Conservation (phyloP, 257 asterid genomes). For the Plantago ovata region DNA sequence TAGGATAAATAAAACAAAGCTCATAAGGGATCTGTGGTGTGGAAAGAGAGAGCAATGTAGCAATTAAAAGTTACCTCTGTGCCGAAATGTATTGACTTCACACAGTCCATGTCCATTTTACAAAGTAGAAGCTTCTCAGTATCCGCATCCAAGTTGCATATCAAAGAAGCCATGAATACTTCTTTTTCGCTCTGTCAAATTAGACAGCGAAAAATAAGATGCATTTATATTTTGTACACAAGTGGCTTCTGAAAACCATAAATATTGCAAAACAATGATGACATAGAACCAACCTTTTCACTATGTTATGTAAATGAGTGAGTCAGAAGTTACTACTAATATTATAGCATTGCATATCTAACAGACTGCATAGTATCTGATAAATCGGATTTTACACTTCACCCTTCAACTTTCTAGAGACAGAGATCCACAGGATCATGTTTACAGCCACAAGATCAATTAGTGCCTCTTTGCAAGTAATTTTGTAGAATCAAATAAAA, state of each 20-base stretch:
- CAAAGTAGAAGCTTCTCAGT: slow-evolving; percentile 80
- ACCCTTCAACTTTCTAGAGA: no score
- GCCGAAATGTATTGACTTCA: slow-evolving; percentile 74
- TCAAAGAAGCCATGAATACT: slow-evolving; percentile 82
- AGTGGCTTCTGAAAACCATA: no score
- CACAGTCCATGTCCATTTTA: slow-evolving; percentile 88
- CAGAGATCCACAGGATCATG: no score
- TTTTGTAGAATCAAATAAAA: no score
- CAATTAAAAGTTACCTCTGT: slow-evolving; percentile 55
- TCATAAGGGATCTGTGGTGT: not conserved
- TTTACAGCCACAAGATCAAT: no score
- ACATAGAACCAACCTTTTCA: no score
- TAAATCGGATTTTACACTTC: no score
- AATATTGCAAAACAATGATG: no score
- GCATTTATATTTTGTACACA: no score
- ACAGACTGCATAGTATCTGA: no score
- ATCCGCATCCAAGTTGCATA: slow-evolving; percentile 70
- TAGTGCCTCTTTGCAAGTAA: no score
- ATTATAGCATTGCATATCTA: not conserved
- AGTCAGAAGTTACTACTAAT: slow-evolving; percentile 1
- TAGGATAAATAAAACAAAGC: not conserved
- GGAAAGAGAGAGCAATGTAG: not conserved
- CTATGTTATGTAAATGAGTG: not conserved
- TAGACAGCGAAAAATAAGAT: not conserved
- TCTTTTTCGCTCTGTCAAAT: slow-evolving; percentile 68